Conservation (phyloP, 2,329 filamentous ascomycete species). For the Pseudopyricularia javanii region DNA sequence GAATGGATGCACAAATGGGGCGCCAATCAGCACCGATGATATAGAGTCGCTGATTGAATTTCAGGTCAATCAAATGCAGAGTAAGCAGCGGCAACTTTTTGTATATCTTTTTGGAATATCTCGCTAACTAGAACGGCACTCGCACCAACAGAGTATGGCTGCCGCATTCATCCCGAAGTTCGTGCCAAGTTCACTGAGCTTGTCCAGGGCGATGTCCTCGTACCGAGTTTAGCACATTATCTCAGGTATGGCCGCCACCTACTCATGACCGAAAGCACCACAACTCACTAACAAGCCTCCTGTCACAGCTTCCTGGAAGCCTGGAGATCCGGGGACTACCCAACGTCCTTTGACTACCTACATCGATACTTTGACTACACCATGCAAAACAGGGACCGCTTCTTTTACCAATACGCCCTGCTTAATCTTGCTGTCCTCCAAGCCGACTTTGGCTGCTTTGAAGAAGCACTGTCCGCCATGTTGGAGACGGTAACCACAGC, state of each 20-base stretch:
- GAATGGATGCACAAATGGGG: neutral
- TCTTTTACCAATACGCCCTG: constrained; percentile 88
- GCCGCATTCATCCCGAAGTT: constrained; percentile 63
- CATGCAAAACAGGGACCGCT: constrained; percentile 70
- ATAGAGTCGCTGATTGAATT: constrained; percentile 74
- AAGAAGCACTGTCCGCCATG: constrained; percentile 86
- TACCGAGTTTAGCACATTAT: constrained; percentile 66
- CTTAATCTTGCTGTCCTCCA: constrained; percentile 90
- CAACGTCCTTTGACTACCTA: constrained; percentile 78
- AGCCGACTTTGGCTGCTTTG: constrained; percentile 85
- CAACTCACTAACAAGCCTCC: neutral
- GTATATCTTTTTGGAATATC: constrained; percentile 7
- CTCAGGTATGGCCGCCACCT: constrained; percentile 38
- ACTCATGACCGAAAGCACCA: neutral
- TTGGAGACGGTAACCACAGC: constrained; percentile 92
- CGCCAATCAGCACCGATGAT: constrained; percentile 58
- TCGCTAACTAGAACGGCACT: neutral
- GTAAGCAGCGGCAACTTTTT: too few relatives aligned
- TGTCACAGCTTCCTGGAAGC: constrained; percentile 67
- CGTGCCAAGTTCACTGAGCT: constrained; percentile 58
- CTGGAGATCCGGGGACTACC: constrained; percentile 84
- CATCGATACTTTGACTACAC: constrained; percentile 97
- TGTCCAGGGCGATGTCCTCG: constrained; percentile 51
- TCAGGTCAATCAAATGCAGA: constrained; percentile 79
- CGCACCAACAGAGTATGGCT: constrained; percentile 50